Percentiles rank a stretch among this genome's conserved stretches.
These are phyloP conservation scores for Ceratobasidium sp. DNA, from an alignment of 1,284 basidiomycete genomes.

Conservation along the genomic window DNA sequence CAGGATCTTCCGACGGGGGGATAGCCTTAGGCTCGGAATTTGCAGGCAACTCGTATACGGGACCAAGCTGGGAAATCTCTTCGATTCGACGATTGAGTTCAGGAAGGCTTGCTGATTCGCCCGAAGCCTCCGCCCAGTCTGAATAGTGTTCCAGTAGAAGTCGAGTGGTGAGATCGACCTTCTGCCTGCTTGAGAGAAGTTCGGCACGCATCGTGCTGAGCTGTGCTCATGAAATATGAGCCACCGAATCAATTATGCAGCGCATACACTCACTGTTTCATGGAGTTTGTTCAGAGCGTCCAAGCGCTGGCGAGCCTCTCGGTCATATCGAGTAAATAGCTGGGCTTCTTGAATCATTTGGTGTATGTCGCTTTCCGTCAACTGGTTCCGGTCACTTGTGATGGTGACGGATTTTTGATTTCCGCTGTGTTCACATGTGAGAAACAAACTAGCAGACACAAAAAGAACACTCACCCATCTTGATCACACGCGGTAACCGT, in stretches of 20 bases:
- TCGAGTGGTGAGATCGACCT: constrained; percentile 74
- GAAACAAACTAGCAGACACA: not conserved
- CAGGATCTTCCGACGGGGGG: not conserved
- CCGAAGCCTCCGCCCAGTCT: not conserved
- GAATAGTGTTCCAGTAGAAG: constrained; percentile 81
- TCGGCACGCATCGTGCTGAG: not conserved
- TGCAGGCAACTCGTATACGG: not conserved
- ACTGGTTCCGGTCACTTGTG: constrained; percentile 78
- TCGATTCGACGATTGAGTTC: constrained; percentile 91
- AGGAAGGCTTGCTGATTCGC: constrained; percentile 59
- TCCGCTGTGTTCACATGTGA: constrained; percentile 64
- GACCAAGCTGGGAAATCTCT: constrained; percentile 70
- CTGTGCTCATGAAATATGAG: not conserved
- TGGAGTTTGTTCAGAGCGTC: constrained; percentile 87
- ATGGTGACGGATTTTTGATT: constrained; percentile 91
- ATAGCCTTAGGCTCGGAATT: not conserved
- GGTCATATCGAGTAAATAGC: constrained; percentile 89
- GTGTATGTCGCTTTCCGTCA: constrained; percentile 85
- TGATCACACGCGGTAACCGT: constrained; percentile 65
- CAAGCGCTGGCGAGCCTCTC: constrained; percentile 88
- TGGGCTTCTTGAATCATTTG: constrained; percentile 93
- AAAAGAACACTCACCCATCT: constrained; percentile 71
- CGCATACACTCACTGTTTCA: constrained; percentile 66
- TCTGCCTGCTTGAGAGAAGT: constrained; percentile 62
- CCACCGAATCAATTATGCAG: not conserved